Evolutionary conservation across 2,329 filamentous ascomycete species (phyloP).

Genomic region (Septoria petroselini): DNA sequence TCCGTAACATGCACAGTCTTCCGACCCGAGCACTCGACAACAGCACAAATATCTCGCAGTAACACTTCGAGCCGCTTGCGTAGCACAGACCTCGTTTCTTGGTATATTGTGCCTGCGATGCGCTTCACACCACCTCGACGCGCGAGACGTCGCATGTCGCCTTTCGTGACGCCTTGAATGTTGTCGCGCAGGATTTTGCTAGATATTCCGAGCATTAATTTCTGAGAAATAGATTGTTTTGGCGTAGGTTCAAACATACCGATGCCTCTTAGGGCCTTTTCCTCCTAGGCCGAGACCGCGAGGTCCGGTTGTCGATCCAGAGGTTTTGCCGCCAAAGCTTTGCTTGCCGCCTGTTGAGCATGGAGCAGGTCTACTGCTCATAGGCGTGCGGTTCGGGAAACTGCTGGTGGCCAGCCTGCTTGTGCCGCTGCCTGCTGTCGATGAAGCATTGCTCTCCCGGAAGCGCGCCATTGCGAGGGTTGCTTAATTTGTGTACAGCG

Average conservation of each 20-base stretch:
- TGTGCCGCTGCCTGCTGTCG: too few relatives aligned
- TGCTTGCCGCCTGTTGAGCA: neutral
- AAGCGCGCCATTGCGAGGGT: conserved; percentile 1
- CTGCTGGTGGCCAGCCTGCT: too few relatives aligned
- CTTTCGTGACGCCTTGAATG: conserved; percentile 96
- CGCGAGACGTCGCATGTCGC: conserved; percentile 61
- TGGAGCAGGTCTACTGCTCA: neutral
- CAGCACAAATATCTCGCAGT: conserved; percentile 29
- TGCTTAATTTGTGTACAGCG: neutral
- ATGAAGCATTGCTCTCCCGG: neutral
- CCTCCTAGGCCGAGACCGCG: conserved; percentile 12
- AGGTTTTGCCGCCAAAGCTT: conserved; percentile 14
- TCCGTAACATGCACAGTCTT: conserved; percentile 65
- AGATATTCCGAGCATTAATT: conserved; percentile 66
- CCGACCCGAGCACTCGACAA: conserved; percentile 24
- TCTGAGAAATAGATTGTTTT: neutral
- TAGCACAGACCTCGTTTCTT: conserved; percentile 56
- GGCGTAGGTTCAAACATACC: conserved; percentile 17
- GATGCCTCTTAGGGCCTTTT: conserved; percentile 29
- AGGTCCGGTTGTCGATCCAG: neutral
- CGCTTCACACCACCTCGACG: conserved; percentile 74
- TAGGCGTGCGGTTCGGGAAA: neutral
- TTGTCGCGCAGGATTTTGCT: conserved; percentile 98
- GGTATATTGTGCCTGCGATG: conserved; percentile 64
- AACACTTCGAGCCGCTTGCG: conserved; percentile 55